Base-by-base conservation (phyloP, 2,329 filamentous ascomycete genomes). In the Zymoseptoria brevis region DNA sequence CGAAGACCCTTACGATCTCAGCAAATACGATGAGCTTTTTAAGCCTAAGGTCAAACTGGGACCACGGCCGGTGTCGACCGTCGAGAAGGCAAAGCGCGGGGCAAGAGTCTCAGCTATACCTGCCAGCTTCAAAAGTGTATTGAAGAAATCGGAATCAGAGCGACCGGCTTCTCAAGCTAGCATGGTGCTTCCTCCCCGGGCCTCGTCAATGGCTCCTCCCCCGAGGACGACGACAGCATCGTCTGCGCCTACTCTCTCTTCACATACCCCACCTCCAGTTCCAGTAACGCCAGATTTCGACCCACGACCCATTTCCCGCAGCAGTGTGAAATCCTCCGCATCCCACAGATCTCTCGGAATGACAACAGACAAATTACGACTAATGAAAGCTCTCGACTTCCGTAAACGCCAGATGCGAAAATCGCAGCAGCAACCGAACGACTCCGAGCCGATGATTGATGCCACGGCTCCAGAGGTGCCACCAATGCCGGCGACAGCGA, bases 371-470 rank as follows among this genome's bases (percentile, higher is more conserved):
- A 97, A 95, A 76, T 85, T 89, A 61, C 83, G 94, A 57, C 79
- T 99, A 63, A 92, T 96, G 89, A 96, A 95, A 76, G 94, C 94
- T 7, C 82, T 96, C 76, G 89, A 96, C 74, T 75, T 96, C 66
- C 83, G 93, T 56, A 94, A 95, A 74, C 90, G 88, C 75, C 91
- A 90, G 73, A 85, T 87, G 69, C 64, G 69, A 60, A 68, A 71
- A 63, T 66, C 67, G 50, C 67, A 70, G 56, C 53, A 61, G 49
- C 62, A 61, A 26, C 30, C 13, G 68, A 73, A 29, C 57, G 58
- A 59, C 19, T 50, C 57, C 26, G 62, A 59, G 41, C 59, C 51
- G 21, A 21, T 54, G 29, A 57, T 53, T 50, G 35, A 45, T 45
- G 13, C 35, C 35, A 6, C 13, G 35, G 35, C 35, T 52, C 19